Evolutionary conservation across 148 eudicot species (phyloP).

Genomic region (Silene uniflora): DNA sequence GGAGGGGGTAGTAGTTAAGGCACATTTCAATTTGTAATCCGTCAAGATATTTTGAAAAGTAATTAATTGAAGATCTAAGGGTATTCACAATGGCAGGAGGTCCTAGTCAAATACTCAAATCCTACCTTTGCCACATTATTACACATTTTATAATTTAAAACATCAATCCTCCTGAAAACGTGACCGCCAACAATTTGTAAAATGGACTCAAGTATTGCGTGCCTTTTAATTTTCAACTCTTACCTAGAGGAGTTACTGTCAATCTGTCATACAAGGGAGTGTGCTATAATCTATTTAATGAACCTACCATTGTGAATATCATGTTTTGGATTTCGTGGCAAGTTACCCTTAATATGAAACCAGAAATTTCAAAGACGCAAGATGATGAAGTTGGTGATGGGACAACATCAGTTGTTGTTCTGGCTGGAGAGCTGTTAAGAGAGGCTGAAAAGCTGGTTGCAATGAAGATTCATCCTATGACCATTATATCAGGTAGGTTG

Average conservation of each 20-base stretch:
- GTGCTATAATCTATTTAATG: neutral
- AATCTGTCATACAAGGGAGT: neutral
- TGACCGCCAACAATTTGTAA: no score
- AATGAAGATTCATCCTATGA: constrained; percentile 95
- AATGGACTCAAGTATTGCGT: no score
- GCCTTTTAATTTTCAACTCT: no score
- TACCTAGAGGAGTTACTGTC: no score
- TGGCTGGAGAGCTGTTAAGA: constrained; percentile 95
- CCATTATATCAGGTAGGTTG: constrained; percentile 72
- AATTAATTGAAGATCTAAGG: no score
- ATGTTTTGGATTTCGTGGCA: neutral
- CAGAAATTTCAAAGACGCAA: constrained; percentile 93
- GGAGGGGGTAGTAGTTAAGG: no score
- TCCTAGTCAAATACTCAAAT: no score
- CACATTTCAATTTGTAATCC: no score
- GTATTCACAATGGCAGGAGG: no score
- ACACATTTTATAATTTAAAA: no score
- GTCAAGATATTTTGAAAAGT: neutral
- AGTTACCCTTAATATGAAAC: constrained; percentile 30
- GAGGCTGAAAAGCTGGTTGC: constrained; percentile 95
- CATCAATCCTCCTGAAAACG: no score
- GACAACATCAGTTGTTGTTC: constrained; percentile 94
- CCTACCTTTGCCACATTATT: no score
- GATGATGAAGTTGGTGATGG: constrained; percentile 99
- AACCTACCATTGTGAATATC: neutral